phyloP scores from a whole-genome alignment of 2,329 filamentous ascomycete genomes.

The Periglandula ipomoeae region DNA sequence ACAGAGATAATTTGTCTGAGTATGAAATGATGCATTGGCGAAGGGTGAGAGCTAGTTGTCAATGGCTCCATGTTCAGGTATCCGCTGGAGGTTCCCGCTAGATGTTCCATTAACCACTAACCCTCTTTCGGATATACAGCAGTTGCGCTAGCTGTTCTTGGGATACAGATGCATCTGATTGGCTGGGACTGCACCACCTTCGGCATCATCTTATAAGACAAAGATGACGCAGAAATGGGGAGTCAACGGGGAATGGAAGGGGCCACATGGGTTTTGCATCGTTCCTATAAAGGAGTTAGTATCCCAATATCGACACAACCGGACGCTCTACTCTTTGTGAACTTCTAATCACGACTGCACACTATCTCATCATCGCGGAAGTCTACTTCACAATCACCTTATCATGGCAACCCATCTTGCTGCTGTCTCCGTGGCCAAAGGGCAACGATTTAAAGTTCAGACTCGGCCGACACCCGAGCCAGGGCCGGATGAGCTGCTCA shows the following conservation, averaged over 20 bases:
- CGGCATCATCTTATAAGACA: too few relatives aligned
- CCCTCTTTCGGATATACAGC: background rate
- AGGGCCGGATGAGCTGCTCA: background rate
- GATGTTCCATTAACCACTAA: background rate
- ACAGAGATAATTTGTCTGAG: too few relatives aligned
- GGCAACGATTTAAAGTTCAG: conserved; percentile 26
- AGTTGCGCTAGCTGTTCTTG: conserved; percentile 17
- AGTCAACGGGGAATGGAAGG: too few relatives aligned
- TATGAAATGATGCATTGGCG: too few relatives aligned
- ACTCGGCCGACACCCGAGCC: conserved; percentile 14
- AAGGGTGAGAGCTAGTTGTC: too few relatives aligned
- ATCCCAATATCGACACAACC: conserved; percentile 4
- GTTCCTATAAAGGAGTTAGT: too few relatives aligned
- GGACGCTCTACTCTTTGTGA: background rate
- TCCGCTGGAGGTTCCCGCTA: too few relatives aligned
- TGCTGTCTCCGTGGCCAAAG: conserved; percentile 15
- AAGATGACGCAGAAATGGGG: too few relatives aligned
- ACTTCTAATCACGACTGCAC: too few relatives aligned
- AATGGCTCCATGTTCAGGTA: too few relatives aligned
- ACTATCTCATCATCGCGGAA: too few relatives aligned
- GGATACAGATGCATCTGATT: conserved; percentile 18
- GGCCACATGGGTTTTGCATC: too few relatives aligned
- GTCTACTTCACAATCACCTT: background rate
- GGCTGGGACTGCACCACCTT: conserved; percentile 26
- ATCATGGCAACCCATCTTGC: background rate